Percentiles rank a stretch among this genome's conserved stretches.
phyloP scores from a whole-genome alignment of 257 asterid species.

The Nicotiana tabacum region DNA sequence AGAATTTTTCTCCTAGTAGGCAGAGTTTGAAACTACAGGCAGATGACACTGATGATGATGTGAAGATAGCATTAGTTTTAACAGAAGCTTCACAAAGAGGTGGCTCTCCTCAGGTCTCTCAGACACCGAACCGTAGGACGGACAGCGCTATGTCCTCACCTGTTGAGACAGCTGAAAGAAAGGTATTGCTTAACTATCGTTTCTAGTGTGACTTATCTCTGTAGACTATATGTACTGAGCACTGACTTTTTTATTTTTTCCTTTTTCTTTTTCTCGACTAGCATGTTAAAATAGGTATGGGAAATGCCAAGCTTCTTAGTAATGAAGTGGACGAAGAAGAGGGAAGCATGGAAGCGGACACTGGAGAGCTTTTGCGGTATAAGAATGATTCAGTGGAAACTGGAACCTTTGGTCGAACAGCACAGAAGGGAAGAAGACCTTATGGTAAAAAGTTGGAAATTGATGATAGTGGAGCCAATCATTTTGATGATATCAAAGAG shows the following conservation, averaged over 20 bases:
- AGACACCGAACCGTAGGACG: constrained; percentile 65
- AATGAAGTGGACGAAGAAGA: constrained; percentile 77
- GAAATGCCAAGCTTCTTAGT: constrained; percentile 33
- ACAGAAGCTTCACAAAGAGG: constrained; percentile 90
- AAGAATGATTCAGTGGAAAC: constrained; percentile 36
- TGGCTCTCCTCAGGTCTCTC: constrained; percentile 86
- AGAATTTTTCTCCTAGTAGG: constrained; percentile 47
- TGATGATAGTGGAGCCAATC: constrained; percentile 37
- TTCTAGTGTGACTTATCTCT: neutral
- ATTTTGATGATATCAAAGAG: constrained; percentile 66
- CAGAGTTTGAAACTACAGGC: constrained; percentile 51
- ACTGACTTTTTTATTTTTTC: neutral
- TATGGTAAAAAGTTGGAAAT: constrained; percentile 42
- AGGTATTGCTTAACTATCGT: constrained; percentile 39
- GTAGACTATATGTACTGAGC: neutral
- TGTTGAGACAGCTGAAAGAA: constrained; percentile 53
- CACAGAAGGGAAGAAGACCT: constrained; percentile 34
- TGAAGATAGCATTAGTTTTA: constrained; percentile 74
- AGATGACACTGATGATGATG: constrained; percentile 66
- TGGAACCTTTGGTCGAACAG: constrained; percentile 25
- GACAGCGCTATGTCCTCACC: constrained; percentile 73
- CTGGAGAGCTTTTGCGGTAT: constrained; percentile 52
- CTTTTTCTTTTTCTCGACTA: constrained; percentile 6
- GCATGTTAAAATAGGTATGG: constrained; percentile 32
- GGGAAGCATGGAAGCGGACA: constrained; percentile 75